Evolutionary conservation across 345 rosid genomes (phyloP), one percentile per base, ranked within the genome.

Genomic region (Bruguiera sexangula): DNA sequence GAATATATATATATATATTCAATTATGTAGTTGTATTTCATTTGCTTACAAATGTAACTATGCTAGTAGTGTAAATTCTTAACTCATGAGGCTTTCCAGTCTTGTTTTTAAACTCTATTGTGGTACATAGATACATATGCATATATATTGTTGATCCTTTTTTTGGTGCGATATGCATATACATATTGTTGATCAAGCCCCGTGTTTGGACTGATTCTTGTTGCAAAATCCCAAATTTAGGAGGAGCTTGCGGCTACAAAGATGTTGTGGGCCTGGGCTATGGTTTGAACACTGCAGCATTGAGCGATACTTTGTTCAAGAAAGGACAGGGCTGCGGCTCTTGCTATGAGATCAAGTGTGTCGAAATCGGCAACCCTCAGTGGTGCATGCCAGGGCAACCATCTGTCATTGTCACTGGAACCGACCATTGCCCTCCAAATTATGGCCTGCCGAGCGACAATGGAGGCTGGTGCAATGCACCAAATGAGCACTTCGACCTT

Each of bases 381-480:
- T 78, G 85, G 82, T 92, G 97, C 85, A 76, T 80, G 66, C 74
- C 78, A 27, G 89, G 89, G 6, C 76, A 73, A 62, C 82, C 82
- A 19, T 79, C 93, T 8, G 85, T 86, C 8, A 37, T 76, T 39
- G 79, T 92, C 48, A 88, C 96, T 3, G 97, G 87, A 56, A 92
- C 97, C n/a, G 83, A 92, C 68, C 83, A 70, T 31, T 92, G 97
- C 80, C 97, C 97, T 4, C 90, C 96, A 30, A 85, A 88, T 58
- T 82, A 82, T 73, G 54, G 70, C 39, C 79, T 65, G 63, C 75
- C 88, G 20, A 76, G 75, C 60, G 80, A 85, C 78, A 73, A 79
- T 22, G 93, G 89, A 20, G 96, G 93, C 20, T 92, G 96, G 97
- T 92, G 97, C 79, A 81, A 88, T 66, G 79, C 82, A 15, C 96